Conservation (phyloP, 371 early-diverging fungal species). For the Zancudomyces culisetae region DNA sequence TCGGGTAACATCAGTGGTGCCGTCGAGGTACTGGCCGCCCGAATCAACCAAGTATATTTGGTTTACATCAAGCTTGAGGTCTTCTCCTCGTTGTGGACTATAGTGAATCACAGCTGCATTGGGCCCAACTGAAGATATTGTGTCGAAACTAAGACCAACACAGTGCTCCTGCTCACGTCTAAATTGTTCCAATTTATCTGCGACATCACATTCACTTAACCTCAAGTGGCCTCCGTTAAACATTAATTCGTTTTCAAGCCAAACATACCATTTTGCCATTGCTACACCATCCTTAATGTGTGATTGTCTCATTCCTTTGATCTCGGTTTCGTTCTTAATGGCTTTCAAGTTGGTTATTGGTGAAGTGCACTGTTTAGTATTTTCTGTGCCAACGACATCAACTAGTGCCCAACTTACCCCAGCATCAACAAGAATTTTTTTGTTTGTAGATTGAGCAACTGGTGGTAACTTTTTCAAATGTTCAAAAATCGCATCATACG, state of each 20-base stretch:
- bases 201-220: conserved; percentile 60
- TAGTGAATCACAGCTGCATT: conserved; percentile 99
- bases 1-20: conserved; percentile 98
- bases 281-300: conserved; percentile 92
- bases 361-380: conserved; percentile 34
- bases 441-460: conserved; percentile 10
- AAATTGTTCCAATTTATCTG: conserved; percentile 50
- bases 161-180: conserved; percentile 50
- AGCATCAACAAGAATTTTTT: conserved; percentile 33
- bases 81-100: conserved; percentile 60
- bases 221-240: conserved; percentile 26
- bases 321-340: conserved; percentile 82
- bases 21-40: conserved; percentile 95
- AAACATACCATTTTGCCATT: conserved; percentile 77
- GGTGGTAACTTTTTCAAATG: conserved; percentile 32
- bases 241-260: conserved; percentile 77
- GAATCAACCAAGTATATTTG: conserved; percentile 91
- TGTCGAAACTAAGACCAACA: conserved; percentile 89
- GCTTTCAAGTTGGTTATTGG: conserved; percentile 66
- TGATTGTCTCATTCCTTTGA: conserved; percentile 82
- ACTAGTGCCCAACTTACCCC: conserved; percentile 50
- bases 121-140: conserved; percentile 87
- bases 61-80: conserved; percentile 39
- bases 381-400: conserved; percentile 30
- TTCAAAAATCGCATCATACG: conserved; percentile 62